phyloP scores from a whole-genome alignment of 139 green algal genomes.

The Eudorina sp. region DNA sequence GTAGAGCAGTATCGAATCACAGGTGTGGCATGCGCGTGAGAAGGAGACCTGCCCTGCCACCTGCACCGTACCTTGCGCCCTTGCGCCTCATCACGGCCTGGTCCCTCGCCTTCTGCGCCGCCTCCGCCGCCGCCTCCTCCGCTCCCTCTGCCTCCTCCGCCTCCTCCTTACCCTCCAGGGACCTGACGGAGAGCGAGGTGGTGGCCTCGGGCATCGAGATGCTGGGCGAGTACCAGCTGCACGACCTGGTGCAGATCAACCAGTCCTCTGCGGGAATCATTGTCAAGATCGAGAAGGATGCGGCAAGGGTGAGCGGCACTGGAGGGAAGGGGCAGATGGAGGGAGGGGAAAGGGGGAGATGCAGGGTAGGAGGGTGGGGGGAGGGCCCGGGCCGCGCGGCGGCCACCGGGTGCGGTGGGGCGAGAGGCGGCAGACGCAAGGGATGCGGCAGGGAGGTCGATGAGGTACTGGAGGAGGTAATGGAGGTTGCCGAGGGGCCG shows the following conservation, averaged over 20 bases:
- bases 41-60: too few relatives aligned
- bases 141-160: neutral
- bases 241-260: conserved; percentile 93
- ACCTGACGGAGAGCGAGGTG: conserved; percentile 83
- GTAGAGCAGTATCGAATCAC: too few relatives aligned
- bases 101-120: too few relatives aligned
- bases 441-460: too few relatives aligned
- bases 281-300: conserved; percentile 83
- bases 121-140: neutral
- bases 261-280: conserved; percentile 73
- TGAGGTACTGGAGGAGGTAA: too few relatives aligned
- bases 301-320: conserved; percentile 30
- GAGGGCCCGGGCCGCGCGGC: too few relatives aligned
- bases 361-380: neutral
- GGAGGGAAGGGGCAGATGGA: neutral
- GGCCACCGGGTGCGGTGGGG: too few relatives aligned
- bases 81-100: too few relatives aligned
- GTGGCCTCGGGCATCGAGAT: conserved; percentile 69
- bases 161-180: conserved; percentile 45
- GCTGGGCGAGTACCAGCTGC: conserved; percentile 92
- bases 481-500: too few relatives aligned
- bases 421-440: too few relatives aligned
- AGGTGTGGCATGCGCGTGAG: too few relatives aligned
- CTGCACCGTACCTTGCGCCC: too few relatives aligned
- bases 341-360: neutral